phyloP scores from a whole-genome alignment of 805 yeast genomes.

The Suhomyces pyralidae region DNA sequence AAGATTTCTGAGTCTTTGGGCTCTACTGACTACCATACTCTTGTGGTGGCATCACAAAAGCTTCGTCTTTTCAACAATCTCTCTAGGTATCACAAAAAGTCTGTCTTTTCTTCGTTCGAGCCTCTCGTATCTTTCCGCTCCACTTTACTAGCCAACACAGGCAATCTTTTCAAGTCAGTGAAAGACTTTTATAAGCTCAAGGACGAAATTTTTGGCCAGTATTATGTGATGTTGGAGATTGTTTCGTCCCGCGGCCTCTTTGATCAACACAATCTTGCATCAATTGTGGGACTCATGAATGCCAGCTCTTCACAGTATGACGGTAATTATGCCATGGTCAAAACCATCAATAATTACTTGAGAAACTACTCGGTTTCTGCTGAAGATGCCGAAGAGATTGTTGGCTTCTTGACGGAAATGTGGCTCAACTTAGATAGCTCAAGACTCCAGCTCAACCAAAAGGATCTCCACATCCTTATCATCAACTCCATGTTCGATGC shows the following conservation, averaged over 20 bases:
- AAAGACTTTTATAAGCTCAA: slow-evolving; percentile 42
- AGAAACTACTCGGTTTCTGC: slow-evolving; percentile 5
- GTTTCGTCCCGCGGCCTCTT: slow-evolving; percentile 1
- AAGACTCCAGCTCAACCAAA: slow-evolving; percentile 63
- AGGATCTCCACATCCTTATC: slow-evolving; percentile 55
- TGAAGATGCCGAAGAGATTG: slow-evolving; percentile 12
- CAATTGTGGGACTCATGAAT: slow-evolving; percentile 10
- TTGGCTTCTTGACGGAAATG: slow-evolving; percentile 37
- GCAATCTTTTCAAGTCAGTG: slow-evolving; percentile 19
- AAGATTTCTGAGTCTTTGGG: slow-evolving; percentile 13
- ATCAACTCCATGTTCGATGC: slow-evolving; percentile 50
- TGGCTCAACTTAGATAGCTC: slow-evolving; percentile 61
- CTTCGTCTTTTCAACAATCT: slow-evolving; percentile 27
- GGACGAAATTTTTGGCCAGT: slow-evolving; percentile 37
- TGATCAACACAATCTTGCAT: neutral
- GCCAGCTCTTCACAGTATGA: slow-evolving; percentile 20
- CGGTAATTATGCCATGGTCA: slow-evolving; percentile 24
- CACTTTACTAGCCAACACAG: slow-evolving; percentile 22
- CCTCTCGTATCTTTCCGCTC: slow-evolving; percentile 11
- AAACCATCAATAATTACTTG: slow-evolving; percentile 16
- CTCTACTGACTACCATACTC: slow-evolving; percentile 18
- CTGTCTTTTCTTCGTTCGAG: slow-evolving; percentile 1
- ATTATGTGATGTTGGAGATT: slow-evolving; percentile 14
- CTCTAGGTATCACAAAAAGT: slow-evolving; percentile 10
- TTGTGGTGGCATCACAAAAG: slow-evolving; percentile 19